A percentile compares a stretch with the other conserved stretches of the same genome.
These are phyloP conservation scores for Torrubiellomyces zombiae DNA, from an alignment of 2,329 filamentous ascomycete genomes.

Conservation along the genomic window DNA sequence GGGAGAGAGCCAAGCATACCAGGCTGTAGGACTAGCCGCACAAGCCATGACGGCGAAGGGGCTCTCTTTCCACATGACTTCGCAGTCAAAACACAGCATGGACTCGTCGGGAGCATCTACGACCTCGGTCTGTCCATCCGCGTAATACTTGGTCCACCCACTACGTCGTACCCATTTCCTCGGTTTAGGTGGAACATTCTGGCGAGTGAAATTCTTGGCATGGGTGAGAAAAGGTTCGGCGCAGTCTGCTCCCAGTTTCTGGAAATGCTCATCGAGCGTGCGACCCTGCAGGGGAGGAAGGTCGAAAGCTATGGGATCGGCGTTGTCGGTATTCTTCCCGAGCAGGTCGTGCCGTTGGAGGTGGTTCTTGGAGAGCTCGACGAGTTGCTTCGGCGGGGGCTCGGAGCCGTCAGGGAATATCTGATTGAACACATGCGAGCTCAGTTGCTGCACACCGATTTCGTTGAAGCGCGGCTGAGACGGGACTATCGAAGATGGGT, in stretches of 20 bases:
- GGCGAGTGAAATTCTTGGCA: conserved; percentile 57
- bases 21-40: conserved; percentile 71
- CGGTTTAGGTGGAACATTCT: conserved; percentile 41
- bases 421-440: conserved; percentile 64
- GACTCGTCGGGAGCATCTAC: conserved; percentile 64
- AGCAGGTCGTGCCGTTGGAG: conserved; percentile 70
- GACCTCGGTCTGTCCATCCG: conserved; percentile 51
- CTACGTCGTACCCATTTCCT: conserved; percentile 60
- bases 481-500: conserved; percentile 17
- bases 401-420: conserved; percentile 49
- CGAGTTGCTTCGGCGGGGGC: conserved; percentile 51
- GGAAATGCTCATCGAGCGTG: conserved; percentile 85
- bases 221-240: conserved; percentile 67
- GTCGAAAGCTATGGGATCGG: conserved; percentile 67
- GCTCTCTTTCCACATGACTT: conserved; percentile 90
- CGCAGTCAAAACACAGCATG: conserved; percentile 85
- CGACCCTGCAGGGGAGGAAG: conserved; percentile 63
- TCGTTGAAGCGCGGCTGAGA: conserved; percentile 66
- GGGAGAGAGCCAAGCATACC: conserved; percentile 96
- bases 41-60: conserved; percentile 95
- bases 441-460: conserved; percentile 88
- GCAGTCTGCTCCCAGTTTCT: conserved; percentile 69
- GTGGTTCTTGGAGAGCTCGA: conserved; percentile 69
- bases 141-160: conserved; percentile 88
- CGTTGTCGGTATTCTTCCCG: conserved; percentile 73